Percentiles rank a stretch among this genome's conserved stretches.
These are phyloP conservation scores for Diatrype stigma DNA, from an alignment of 2,329 filamentous ascomycete genomes.

Conservation along the genomic window DNA sequence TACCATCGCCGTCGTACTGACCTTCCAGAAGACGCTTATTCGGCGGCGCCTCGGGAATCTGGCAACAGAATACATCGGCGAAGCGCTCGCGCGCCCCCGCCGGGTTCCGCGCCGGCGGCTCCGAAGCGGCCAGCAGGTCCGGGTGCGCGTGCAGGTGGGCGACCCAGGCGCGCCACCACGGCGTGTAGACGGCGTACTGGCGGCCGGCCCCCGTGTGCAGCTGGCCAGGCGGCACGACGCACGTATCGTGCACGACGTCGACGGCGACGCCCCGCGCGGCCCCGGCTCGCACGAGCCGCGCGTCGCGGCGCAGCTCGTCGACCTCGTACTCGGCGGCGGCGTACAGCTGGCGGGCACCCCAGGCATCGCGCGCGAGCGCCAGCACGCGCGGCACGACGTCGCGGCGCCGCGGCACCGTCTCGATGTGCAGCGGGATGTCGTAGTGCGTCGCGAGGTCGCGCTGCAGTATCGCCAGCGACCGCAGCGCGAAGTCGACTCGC, in stretches of 20 bases:
- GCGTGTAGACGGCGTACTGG: slow-evolving; percentile 80
- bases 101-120: slow-evolving; percentile 55
- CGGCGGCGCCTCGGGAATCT: slow-evolving; percentile 58
- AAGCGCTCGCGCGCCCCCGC: slow-evolving; percentile 32
- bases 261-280: slow-evolving; percentile 57
- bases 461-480: slow-evolving; percentile 63
- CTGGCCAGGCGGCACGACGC: slow-evolving; percentile 71
- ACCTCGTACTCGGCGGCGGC: slow-evolving; percentile 90
- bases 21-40: slow-evolving; percentile 61
- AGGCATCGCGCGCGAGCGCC: slow-evolving; percentile 58
- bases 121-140: slow-evolving; percentile 59
- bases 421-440: slow-evolving; percentile 74
- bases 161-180: slow-evolving; percentile 78
- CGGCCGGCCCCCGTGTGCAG: slow-evolving; percentile 65
- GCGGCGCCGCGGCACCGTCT: slow-evolving; percentile 64
- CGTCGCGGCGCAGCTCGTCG: slow-evolving; percentile 79
- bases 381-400: slow-evolving; percentile 58
- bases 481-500: slow-evolving; percentile 76
- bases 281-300: slow-evolving; percentile 57
- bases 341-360: slow-evolving; percentile 72
- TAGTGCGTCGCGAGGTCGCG: slow-evolving; percentile 63
- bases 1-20: no score
- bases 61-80: slow-evolving; percentile 45
- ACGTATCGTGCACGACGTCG: slow-evolving; percentile 74
- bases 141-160: slow-evolving; percentile 66